Evolutionary conservation across 1,284 basidiomycete genomes (phyloP), one percentile per base, ranked within the genome.

Genomic region (Tetrapyrgos nigripes): DNA sequence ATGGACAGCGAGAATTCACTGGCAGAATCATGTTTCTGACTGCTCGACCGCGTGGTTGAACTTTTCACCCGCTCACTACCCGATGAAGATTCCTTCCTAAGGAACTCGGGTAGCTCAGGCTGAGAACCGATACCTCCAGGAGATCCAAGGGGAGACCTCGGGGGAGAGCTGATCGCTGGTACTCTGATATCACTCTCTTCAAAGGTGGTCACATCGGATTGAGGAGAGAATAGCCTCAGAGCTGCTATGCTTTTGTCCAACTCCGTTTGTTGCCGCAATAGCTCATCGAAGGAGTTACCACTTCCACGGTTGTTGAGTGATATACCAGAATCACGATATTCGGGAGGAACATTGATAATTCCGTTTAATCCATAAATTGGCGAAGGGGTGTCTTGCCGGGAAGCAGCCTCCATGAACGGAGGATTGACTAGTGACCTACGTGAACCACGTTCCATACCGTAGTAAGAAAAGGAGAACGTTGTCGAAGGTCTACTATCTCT

Each of bases 1-100:
- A 79, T 79, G 64, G 87, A 89, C 53, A 92, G 74, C 8, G 90
- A 89, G 64, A 92, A 84, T 26, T 87, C 86, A 67, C 86, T 87
- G 51, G 47, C 66, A 4, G 77, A 78, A 35, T 58, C 57, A 23
- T 26, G 27, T 19, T 50, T 46, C 40, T 43, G 53, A 52, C 44
- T n/a, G n/a, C n/a, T 58, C 11, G 62, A 64, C 23, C 47, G 56
- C 6, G 58, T 55, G 13, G 53, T 21, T 8, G 50, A 50, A 47
- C 57, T 56, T 13, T 46, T 19, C 10, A 61, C 59, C 33, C 58
- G 53, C 23, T 57, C 49, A 33, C 35, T 61, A 19, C 45, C 28
- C 13, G 49, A 44, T 28, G 21, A 40, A 40, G 37, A 40, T n/a
- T 29, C n/a, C n/a, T n/a, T n/a, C n/a, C n/a, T n/a, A n/a, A n/a